Evolutionary conservation across 2,329 filamentous ascomycete genomes (phyloP), one percentile per base, ranked within the genome.

Genomic region (Zarea fungicola): DNA sequence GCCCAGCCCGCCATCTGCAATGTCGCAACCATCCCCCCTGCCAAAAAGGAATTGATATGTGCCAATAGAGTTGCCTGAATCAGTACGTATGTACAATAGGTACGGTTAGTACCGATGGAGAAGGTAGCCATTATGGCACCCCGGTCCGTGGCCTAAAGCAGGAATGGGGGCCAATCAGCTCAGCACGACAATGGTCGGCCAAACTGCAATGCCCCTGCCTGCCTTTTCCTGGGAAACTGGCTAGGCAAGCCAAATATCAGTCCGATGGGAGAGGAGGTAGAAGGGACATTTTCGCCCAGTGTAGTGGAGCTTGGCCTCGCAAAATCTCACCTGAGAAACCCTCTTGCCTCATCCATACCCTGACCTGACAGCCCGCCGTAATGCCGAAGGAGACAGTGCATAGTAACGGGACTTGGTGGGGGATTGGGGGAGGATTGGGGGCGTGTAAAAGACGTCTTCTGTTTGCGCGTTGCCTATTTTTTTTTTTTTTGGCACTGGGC

Each of bases 151-250:
- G 41, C 26, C 7, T 13, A 13, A 9, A 21, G 42, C 50, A 52
- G 50, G 52, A 53, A 62, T 57, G 57, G 54, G 57, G 53, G 50
- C 63, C 63, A 65, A 65, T 65, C 62, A 65, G 52, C 62, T 54
- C 50, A 61, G 57, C 60, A 62, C 56, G 60, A 59, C 59, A 58
- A 44, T 50, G 53, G 53, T 62, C 54, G 56, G 62, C 63, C 60
- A n/a, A 5, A 18, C 31, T 29, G 39, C 21, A 21, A 29, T n/a
- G n/a, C n/a, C n/a, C n/a, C n/a, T n/a, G n/a, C n/a, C n/a, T n/a
- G n/a, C n/a, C n/a, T n/a, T n/a, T n/a, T n/a, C n/a, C n/a, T n/a
- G n/a, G n/a, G n/a, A n/a, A n/a, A n/a, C n/a, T n/a, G n/a, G n/a
- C n/a, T n/a, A n/a, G n/a, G n/a, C n/a, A n/a, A n/a, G n/a, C n/a